Evolutionary conservation across 257 asterid species (phyloP).

Genomic region (Rehmannia glutinosa): DNA sequence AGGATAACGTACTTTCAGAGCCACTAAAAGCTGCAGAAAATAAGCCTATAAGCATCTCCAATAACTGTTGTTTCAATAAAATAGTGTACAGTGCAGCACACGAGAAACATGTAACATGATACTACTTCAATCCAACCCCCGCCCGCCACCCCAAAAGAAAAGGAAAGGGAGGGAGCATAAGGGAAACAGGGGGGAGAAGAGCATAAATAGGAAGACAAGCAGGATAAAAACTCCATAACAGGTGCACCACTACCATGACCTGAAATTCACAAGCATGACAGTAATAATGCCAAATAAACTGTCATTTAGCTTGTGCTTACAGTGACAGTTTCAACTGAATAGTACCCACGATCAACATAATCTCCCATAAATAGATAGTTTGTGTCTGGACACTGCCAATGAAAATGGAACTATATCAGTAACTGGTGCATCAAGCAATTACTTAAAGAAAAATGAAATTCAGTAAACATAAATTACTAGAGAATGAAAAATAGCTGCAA

Average conservation of each 20-base stretch:
- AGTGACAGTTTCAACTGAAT: constrained; percentile 91
- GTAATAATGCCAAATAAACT: background rate
- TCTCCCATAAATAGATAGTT: constrained; percentile 94
- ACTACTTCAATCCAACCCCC: background rate
- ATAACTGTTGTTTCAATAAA: background rate
- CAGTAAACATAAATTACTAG: background rate
- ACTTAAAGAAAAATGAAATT: background rate
- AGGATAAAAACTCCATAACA: background rate
- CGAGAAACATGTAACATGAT: background rate
- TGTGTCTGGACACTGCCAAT: constrained; percentile 93
- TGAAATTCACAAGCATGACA: constrained; percentile 9
- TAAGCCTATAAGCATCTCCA: constrained; percentile 15
- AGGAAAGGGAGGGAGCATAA: background rate
- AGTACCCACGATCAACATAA: constrained; percentile 94
- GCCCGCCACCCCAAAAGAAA: background rate
- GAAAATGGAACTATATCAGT: constrained; percentile 21
- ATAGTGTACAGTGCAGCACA: background rate
- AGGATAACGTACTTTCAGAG: constrained; percentile 72
- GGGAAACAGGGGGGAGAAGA: background rate
- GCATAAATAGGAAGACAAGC: background rate
- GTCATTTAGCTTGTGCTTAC: constrained; percentile 47
- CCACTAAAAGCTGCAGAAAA: constrained; percentile 71
- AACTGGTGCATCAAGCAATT: constrained; percentile 1
- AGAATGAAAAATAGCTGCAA: background rate
- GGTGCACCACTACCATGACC: background rate